Conservation (phyloP, 139 green algal species). For the Gonium pectorale region DNA sequence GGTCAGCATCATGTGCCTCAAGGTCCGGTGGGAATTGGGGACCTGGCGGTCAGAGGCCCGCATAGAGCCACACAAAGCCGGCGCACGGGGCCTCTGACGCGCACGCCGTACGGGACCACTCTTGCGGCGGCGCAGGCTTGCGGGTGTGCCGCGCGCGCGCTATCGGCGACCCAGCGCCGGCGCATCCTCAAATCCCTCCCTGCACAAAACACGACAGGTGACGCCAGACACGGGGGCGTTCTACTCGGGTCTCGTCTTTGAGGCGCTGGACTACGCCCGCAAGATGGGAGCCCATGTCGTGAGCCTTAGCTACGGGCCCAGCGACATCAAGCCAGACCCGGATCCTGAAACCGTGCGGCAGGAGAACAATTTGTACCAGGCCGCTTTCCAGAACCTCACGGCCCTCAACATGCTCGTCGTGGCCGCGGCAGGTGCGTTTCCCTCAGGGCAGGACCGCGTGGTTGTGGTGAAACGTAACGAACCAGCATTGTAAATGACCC, state of each 20-base stretch:
- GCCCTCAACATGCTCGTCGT: slow-evolving; percentile 6
- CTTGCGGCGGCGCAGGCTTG: no score
- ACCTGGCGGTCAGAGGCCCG: not conserved
- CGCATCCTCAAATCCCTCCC: not conserved
- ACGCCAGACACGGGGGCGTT: not conserved
- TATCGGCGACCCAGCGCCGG: not conserved
- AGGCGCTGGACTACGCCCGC: slow-evolving; percentile 23
- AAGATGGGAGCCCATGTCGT: slow-evolving; percentile 19
- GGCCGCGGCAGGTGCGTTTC: slow-evolving; percentile 10
- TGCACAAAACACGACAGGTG: not conserved
- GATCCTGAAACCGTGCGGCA: not conserved
- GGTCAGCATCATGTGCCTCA: slow-evolving; percentile 41
- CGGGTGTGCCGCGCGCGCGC: no score
- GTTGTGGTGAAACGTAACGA: not conserved
- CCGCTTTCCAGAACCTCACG: not conserved
- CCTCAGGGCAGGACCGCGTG: not conserved
- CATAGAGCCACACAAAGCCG: no score
- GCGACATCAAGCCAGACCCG: not conserved
- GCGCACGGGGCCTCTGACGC: not conserved
- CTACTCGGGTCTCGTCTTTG: not conserved
- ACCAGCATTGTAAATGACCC: not conserved
- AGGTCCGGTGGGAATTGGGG: no score
- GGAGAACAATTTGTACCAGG: not conserved
- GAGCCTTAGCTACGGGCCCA: slow-evolving; percentile 8
- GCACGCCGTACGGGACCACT: not conserved